These are phyloP conservation scores for rapeseed (Brassica napus) DNA, from an alignment of 345 rosid genomes.

Conservation along the genomic window DNA sequence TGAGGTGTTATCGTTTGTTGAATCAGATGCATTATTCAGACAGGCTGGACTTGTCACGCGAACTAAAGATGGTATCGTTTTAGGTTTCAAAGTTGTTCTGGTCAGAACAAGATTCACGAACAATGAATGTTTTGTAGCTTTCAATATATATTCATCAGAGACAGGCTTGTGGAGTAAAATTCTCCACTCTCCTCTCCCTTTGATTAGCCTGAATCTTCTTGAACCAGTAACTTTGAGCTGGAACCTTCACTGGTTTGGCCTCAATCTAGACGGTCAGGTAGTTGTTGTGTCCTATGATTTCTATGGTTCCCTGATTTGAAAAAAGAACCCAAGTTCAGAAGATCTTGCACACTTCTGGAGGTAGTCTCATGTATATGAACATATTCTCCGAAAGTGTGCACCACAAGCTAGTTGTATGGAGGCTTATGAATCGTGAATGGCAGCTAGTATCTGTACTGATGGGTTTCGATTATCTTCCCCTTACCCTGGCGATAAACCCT, in stretches of 20 bases:
- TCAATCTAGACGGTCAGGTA: not conserved
- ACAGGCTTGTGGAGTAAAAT: not conserved
- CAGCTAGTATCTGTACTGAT: not conserved
- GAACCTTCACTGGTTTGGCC: not conserved
- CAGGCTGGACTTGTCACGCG: not conserved
- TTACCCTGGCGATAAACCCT: not conserved
- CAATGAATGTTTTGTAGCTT: not conserved
- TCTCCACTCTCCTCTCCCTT: not conserved
- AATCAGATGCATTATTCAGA: not conserved
- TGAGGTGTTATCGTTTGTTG: too few relatives aligned
- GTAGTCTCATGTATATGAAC: not conserved
- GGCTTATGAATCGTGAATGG: not conserved
- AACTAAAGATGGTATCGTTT: not conserved
- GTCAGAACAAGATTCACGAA: not conserved
- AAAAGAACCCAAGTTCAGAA: not conserved
- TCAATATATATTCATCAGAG: not conserved
- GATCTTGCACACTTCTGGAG: not conserved
- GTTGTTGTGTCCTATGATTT: not conserved
- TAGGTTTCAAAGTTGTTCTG: slow-evolving; percentile 3
- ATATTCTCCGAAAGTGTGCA: not conserved
- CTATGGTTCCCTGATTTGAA: not conserved
- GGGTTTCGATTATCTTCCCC: not conserved
- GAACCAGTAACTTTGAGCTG: not conserved
- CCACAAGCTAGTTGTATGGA: slow-evolving; percentile 17
- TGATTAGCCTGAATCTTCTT: not conserved